Conservation (phyloP, 2,329 filamentous ascomycete species). For the Botrytis pseudocinerea region DNA sequence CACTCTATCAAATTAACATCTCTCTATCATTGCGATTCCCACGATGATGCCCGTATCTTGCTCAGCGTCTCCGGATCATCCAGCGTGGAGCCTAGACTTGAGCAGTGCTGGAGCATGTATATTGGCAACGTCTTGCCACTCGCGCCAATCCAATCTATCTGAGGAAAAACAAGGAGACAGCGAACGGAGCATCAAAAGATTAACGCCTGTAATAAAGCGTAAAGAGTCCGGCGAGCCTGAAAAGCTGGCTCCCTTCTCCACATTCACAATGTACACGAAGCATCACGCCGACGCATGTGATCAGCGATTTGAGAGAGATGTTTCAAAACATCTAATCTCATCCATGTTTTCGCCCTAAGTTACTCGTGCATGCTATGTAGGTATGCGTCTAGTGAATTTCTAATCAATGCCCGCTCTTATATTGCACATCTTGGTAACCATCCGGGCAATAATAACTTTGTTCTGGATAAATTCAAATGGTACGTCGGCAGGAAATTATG, state of each 20-base stretch:
- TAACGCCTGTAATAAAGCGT: background rate
- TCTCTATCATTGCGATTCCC: background rate
- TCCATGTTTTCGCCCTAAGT: background rate
- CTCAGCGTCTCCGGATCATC: background rate
- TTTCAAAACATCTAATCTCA: conserved; percentile 4
- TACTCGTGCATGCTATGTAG: background rate
- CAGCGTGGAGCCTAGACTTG: background rate
- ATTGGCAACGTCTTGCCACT: background rate
- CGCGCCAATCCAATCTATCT: background rate
- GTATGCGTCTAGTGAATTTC: background rate
- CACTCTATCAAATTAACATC: background rate
- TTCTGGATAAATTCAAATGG: background rate
- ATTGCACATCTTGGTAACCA: background rate
- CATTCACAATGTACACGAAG: conserved; percentile 11
- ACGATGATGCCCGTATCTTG: background rate
- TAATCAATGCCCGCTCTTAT: background rate
- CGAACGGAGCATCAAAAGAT: background rate
- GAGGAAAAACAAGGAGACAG: background rate
- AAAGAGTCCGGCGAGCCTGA: background rate
- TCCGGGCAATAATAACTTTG: background rate
- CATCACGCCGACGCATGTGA: background rate
- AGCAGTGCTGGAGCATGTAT: background rate
- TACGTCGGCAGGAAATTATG: background rate
- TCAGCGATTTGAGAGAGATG: background rate
- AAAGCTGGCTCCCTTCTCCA: background rate